Evolutionary conservation across 2,329 filamentous ascomycete species (phyloP).

Genomic region (Reticulascus tulasneorum): DNA sequence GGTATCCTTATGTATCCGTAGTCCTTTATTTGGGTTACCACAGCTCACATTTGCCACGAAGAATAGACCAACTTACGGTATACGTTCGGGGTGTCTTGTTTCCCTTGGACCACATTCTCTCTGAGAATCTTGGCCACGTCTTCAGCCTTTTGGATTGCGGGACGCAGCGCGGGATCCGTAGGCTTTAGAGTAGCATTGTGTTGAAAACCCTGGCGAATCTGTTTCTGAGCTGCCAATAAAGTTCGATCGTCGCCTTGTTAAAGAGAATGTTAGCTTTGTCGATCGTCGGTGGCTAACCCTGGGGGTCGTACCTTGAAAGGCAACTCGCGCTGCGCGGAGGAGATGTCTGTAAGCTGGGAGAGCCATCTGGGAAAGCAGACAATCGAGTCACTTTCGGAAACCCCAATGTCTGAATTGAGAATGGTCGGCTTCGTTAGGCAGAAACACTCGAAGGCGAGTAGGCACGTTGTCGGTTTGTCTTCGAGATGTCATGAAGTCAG

Average conservation of each 20-base stretch:
- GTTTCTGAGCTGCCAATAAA: slow-evolving; percentile 64
- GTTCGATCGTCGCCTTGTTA: slow-evolving; percentile 70
- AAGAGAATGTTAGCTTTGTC: too few species aligned
- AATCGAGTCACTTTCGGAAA: too few species aligned
- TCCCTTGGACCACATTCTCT: slow-evolving; percentile 85
- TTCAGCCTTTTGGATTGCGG: slow-evolving; percentile 72
- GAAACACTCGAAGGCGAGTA: too few species aligned
- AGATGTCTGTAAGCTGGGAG: slow-evolving; percentile 76
- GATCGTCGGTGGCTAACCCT: not conserved
- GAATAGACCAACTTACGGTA: slow-evolving; percentile 53
- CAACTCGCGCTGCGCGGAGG: slow-evolving; percentile 74
- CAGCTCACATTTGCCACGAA: not conserved
- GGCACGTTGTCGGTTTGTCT: too few species aligned
- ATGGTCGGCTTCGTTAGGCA: too few species aligned
- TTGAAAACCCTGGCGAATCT: slow-evolving; percentile 73
- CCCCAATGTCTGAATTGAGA: too few species aligned
- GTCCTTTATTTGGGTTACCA: slow-evolving; percentile 47
- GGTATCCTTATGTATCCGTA: slow-evolving; percentile 86
- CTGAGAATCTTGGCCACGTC: slow-evolving; percentile 76
- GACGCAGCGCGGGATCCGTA: slow-evolving; percentile 53
- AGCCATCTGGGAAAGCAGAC: slow-evolving; percentile 45
- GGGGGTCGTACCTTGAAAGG: slow-evolving; percentile 67
- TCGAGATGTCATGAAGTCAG: too few species aligned
- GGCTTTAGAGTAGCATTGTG: slow-evolving; percentile 57
- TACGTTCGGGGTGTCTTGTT: slow-evolving; percentile 43